Evolutionary conservation across 768 basidiomycete genomes (phyloP).

Genomic region (Leccinum broughii): DNA sequence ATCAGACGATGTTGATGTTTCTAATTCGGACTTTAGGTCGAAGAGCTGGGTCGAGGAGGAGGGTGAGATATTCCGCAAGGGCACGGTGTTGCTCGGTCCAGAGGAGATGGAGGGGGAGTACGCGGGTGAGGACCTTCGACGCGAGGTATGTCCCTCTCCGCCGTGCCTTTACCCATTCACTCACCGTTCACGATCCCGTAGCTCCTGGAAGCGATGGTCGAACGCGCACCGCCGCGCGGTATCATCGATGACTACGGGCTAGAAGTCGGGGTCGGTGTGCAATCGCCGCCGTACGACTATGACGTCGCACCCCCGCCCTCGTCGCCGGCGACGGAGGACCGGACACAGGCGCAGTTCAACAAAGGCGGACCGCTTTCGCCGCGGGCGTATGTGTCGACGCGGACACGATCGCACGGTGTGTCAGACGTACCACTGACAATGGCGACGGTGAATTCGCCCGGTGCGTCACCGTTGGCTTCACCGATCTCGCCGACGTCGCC

Average conservation of each 20-base stretch:
- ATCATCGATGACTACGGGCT: slow-evolving; percentile 61
- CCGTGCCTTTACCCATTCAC: neutral
- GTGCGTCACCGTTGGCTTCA: slow-evolving; percentile 28
- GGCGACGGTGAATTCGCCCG: slow-evolving; percentile 9
- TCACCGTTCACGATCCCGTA: slow-evolving; percentile 34
- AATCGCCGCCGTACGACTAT: slow-evolving; percentile 3
- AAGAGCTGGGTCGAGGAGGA: slow-evolving; percentile 90
- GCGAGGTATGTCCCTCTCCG: slow-evolving; percentile 51
- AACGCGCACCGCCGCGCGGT: slow-evolving; percentile 76
- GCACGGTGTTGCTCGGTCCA: slow-evolving; percentile 72
- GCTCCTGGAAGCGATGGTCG: slow-evolving; percentile 85
- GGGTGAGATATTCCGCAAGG: slow-evolving; percentile 95
- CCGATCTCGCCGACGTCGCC: slow-evolving; percentile 18
- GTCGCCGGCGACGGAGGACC: slow-evolving; percentile 27
- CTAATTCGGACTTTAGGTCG: slow-evolving; percentile 43
- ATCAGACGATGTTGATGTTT: neutral
- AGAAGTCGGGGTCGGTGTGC: slow-evolving; percentile 30
- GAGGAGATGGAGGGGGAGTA: slow-evolving; percentile 91
- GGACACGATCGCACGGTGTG: slow-evolving; percentile 42
- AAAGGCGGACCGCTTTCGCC: slow-evolving; percentile 38
- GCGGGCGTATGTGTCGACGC: slow-evolving; percentile 56
- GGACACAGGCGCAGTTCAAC: slow-evolving; percentile 29
- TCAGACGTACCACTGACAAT: neutral
- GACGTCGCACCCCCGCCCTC: slow-evolving; percentile 12
- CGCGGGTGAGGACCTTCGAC: slow-evolving; percentile 84